These are phyloP conservation scores for Pelargonium citronellum DNA, from an alignment of 441 rosid species.

Conservation along the genomic window DNA sequence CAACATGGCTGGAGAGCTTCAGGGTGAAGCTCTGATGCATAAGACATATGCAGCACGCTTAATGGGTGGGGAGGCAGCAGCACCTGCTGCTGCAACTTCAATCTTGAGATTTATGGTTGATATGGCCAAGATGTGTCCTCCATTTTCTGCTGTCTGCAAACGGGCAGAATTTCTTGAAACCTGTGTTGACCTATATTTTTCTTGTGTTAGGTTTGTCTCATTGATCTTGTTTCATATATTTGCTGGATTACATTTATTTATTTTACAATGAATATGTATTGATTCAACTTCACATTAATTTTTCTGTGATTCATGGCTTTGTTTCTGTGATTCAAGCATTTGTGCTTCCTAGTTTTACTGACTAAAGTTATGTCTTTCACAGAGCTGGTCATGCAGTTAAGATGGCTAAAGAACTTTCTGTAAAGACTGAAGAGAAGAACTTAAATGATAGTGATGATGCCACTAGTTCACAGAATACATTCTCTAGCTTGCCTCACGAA, in stretches of 20 bases:
- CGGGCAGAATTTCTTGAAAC: conserved; percentile 87
- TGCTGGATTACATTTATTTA: conserved; percentile 13
- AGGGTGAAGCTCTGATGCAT: conserved; percentile 99
- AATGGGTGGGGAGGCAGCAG: conserved; percentile 99
- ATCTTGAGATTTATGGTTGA: conserved; percentile 99
- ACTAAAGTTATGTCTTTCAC: conserved; percentile 26
- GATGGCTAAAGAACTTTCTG: conserved; percentile 80
- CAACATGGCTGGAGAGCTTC: conserved; percentile 86
- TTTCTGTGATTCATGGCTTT: conserved; percentile 16
- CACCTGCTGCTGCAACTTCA: conserved; percentile 99
- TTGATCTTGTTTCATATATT: conserved; percentile 4
- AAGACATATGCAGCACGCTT: conserved; percentile 99
- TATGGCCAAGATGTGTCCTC: conserved; percentile 95
- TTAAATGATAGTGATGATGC: conserved; percentile 71
- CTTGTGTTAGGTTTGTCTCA: conserved; percentile 84
- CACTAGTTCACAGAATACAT: conserved; percentile 74
- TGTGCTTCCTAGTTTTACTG: neutral
- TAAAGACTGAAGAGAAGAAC: conserved; percentile 72
- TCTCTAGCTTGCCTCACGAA: conserved; percentile 82
- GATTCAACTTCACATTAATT: neutral
- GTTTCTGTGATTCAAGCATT: neutral
- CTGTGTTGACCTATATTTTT: conserved; percentile 93
- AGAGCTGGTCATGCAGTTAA: conserved; percentile 93
- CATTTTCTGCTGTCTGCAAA: conserved; percentile 92
- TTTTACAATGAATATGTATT: neutral